Evolutionary conservation across 2,329 filamentous ascomycete genomes (phyloP).

Genomic region (Monosporascus sp.): DNA sequence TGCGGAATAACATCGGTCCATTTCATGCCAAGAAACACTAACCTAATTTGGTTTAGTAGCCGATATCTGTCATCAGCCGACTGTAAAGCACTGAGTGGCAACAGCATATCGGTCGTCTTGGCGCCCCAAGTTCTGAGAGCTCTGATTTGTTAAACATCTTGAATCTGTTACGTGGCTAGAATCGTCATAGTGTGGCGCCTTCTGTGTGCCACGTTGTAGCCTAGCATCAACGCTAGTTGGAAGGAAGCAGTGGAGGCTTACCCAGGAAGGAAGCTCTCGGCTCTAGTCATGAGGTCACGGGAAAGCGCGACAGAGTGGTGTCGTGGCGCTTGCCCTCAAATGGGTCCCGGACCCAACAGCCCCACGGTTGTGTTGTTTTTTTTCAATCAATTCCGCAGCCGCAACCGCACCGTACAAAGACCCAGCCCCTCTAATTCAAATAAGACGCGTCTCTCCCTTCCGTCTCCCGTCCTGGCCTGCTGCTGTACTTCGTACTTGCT

Average conservation of each 20-base stretch:
- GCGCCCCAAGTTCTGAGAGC: too few species aligned
- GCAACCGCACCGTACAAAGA: neutral
- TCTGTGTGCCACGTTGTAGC: neutral
- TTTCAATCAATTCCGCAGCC: neutral
- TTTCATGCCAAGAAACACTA: too few species aligned
- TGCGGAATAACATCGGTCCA: too few species aligned
- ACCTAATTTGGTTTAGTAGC: too few species aligned
- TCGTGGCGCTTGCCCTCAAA: neutral
- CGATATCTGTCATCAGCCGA: too few species aligned
- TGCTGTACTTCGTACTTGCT: neutral
- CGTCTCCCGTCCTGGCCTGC: neutral
- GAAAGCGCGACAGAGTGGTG: slow-evolving; percentile 1
- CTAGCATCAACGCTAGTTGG: neutral
- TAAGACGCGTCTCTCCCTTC: neutral
- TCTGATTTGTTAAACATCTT: too few species aligned
- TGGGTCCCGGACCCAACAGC: neutral
- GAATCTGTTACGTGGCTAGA: too few species aligned
- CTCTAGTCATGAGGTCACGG: slow-evolving; percentile 2
- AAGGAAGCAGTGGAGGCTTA: neutral
- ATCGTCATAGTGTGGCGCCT: too few species aligned
- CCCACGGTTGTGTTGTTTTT: neutral
- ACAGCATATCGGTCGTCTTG: too few species aligned
- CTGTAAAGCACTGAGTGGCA: too few species aligned
- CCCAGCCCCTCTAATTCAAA: too few species aligned
- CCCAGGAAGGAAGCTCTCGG: neutral